Conservation (phyloP, 345 rosid genomes). For the Raphanus raphanistrum region DNA sequence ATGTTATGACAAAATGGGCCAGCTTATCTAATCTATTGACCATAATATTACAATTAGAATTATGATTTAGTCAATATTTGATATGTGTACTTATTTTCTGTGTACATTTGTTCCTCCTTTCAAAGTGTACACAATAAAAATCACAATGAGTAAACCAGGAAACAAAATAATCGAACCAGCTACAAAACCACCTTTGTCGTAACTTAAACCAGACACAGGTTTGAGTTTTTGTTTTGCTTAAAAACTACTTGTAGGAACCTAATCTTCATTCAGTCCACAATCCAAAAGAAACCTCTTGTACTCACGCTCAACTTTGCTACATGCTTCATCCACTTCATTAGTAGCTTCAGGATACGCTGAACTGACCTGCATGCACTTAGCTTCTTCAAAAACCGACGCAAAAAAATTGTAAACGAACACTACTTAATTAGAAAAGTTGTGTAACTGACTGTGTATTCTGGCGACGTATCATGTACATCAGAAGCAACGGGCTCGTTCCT, state of each 20-base stretch:
- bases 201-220: not conserved
- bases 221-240: not conserved
- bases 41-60: too few relatives aligned
- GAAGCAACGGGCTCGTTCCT: constrained; percentile 22
- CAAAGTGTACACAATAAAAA: too few relatives aligned
- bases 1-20: too few relatives aligned
- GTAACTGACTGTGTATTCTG: constrained; percentile 24
- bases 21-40: too few relatives aligned
- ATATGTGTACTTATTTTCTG: too few relatives aligned
- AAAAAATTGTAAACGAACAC: not conserved
- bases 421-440: not conserved
- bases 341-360: constrained; percentile 10
- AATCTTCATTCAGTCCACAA: constrained; percentile 34
- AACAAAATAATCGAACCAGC: too few relatives aligned
- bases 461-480: constrained; percentile 12
- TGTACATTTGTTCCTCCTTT: too few relatives aligned
- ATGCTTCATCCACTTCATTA: constrained; percentile 2
- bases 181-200: too few relatives aligned
- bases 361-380: constrained; percentile 19
- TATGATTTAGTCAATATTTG: too few relatives aligned
- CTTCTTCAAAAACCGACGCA: not conserved
- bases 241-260: constrained; percentile 5
- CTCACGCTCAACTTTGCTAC: constrained; percentile 29
- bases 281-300: constrained; percentile 38
- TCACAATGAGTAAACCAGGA: too few relatives aligned